Conservation (phyloP, 805 yeast species). For the Candida corydali region DNA sequence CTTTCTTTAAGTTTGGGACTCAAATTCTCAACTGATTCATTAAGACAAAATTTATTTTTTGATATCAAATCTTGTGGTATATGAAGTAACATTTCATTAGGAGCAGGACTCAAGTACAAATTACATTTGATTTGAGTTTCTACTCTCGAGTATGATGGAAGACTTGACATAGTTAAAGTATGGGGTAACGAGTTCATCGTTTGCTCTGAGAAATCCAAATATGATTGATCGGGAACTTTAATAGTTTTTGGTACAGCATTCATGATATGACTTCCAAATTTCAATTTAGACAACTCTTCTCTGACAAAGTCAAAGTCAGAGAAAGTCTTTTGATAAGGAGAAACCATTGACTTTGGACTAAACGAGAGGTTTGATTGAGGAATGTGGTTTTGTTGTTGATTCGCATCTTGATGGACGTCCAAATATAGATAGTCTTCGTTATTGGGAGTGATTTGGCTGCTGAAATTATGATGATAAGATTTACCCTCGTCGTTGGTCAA, state of each 20-base stretch:
- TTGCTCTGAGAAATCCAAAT: constrained; percentile 35
- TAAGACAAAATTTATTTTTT: constrained; percentile 75
- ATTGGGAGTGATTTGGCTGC: constrained; percentile 6
- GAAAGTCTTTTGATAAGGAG: constrained; percentile 8
- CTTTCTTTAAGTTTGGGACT: constrained; percentile 41
- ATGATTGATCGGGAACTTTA: constrained; percentile 27
- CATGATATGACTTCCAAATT: constrained; percentile 46
- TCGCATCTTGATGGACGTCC: constrained; percentile 11
- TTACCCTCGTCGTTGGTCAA: constrained; percentile 2
- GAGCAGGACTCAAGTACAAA: constrained; percentile 69
- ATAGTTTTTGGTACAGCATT: constrained; percentile 31
- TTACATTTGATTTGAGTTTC: constrained; percentile 90
- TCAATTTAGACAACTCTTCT: constrained; percentile 46
- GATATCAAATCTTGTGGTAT: constrained; percentile 85
- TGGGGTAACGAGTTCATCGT: constrained; percentile 42
- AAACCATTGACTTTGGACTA: constrained; percentile 1
- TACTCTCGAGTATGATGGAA: constrained; percentile 84
- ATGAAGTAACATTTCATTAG: constrained; percentile 67
- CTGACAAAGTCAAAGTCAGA: constrained; percentile 35
- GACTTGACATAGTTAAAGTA: constrained; percentile 49
- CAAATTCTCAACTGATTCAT: constrained; percentile 44
- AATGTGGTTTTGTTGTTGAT: constrained; percentile 4
- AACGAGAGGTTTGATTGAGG: neutral
- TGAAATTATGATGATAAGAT: neutral
- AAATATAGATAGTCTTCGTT: constrained; percentile 19